A percentile compares a stretch with the other conserved stretches of the same genome.
Conservation (phyloP, 768 basidiomycete genomes). For the Clathrus columnatus region DNA sequence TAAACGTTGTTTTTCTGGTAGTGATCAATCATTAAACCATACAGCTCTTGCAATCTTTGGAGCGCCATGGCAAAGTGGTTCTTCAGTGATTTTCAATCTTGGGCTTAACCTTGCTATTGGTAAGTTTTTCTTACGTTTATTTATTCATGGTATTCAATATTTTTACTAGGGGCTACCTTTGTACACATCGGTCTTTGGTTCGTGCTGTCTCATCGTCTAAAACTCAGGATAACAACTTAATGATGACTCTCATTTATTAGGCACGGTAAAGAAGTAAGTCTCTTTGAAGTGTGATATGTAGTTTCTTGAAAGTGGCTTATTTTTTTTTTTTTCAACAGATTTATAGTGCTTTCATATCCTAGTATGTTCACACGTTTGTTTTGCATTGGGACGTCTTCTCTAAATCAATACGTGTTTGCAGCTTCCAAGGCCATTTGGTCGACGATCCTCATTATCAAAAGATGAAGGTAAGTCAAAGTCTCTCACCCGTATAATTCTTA, state of each 20-base stretch:
- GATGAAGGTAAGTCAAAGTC: neutral
- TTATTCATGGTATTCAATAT: neutral
- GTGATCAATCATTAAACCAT: neutral
- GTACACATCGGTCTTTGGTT: neutral
- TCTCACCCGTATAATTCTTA: neutral
- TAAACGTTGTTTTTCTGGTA: too few species aligned
- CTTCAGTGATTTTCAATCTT: neutral
- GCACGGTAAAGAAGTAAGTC: neutral
- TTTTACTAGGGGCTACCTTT: neutral
- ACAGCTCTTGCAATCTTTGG: neutral
- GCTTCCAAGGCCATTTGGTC: neutral
- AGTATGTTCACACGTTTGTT: neutral
- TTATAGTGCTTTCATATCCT: neutral
- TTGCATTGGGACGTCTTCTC: neutral
- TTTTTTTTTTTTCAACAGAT: neutral
- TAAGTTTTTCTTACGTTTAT: neutral
- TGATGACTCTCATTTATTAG: neutral
- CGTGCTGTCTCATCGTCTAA: neutral
- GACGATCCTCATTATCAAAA: neutral
- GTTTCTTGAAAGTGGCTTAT: neutral
- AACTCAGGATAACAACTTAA: neutral
- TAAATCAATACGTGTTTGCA: neutral
- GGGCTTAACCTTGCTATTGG: neutral
- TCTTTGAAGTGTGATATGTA: neutral
- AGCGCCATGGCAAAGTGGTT: neutral